Conservation (phyloP, 2,329 filamentous ascomycete genomes). For the Monosporascus ibericus region DNA sequence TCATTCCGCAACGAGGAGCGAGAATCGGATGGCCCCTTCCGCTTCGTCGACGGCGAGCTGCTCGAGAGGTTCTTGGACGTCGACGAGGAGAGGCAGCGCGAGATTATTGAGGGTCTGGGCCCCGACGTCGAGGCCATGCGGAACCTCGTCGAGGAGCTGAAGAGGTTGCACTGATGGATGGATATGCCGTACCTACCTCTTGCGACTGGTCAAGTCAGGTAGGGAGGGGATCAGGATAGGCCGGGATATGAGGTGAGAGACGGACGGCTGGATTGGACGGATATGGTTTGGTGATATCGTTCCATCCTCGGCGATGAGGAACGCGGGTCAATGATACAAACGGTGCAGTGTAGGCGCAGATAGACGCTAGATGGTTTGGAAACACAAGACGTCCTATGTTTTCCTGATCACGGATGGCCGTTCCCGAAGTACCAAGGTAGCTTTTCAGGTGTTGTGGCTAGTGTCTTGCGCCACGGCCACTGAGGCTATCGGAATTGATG, state of each 20-base stretch:
- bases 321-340: too few species aligned
- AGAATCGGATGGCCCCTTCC: conserved; percentile 67
- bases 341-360: too few species aligned
- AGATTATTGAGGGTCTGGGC: conserved; percentile 49
- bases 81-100: conserved; percentile 49
- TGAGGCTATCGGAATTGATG: neutral
- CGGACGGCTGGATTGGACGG: neutral
- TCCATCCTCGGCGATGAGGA: too few species aligned
- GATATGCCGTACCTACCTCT: neutral
- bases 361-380: too few species aligned
- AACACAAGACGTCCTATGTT: too few species aligned
- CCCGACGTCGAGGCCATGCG: conserved; percentile 58
- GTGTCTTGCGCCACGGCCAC: neutral
- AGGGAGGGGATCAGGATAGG: too few species aligned
- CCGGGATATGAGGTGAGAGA: neutral
- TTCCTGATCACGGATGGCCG: too few species aligned
- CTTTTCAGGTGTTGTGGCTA: neutral
- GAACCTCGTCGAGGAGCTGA: conserved; percentile 55
- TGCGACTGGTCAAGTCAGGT: too few species aligned
- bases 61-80: conserved; percentile 79
- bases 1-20: conserved; percentile 70
- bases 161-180: conserved; percentile 48
- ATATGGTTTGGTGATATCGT: neutral
- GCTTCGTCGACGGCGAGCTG: conserved; percentile 90
- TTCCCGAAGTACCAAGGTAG: too few species aligned